Conservation (phyloP, 75 land plant genomes). For the Pinus tabuliformis region DNA sequence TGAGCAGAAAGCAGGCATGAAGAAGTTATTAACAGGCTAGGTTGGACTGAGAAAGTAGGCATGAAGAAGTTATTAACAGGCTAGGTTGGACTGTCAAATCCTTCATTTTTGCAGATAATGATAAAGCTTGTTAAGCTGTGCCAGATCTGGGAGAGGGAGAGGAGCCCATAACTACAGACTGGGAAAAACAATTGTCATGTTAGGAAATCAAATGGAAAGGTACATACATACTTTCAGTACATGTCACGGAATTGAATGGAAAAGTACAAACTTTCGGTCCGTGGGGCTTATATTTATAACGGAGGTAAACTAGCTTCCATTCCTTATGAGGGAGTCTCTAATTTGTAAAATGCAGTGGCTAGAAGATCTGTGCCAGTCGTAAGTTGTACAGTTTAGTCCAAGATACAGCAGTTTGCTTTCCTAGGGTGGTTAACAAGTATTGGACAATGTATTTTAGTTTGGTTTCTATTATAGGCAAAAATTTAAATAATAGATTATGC, state of each 20-base stretch:
- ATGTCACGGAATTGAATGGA: constrained; percentile 2
- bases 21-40: constrained; percentile 24
- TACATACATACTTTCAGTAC: background rate
- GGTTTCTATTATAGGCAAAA: background rate
- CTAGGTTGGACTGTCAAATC: no score
- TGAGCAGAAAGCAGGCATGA: constrained; percentile 67
- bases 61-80: constrained; percentile 41
- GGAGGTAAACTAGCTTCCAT: background rate
- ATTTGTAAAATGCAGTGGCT: constrained; percentile 3
- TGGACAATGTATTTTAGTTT: background rate
- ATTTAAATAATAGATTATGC: background rate
- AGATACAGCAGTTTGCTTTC: constrained; percentile 3
- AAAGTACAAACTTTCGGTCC: background rate
- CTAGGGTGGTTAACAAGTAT: background rate
- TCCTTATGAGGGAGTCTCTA: background rate
- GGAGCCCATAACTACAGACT: background rate
- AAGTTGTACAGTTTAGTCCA: constrained; percentile 1
- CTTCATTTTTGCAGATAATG: no score
- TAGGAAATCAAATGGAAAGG: constrained; percentile 4
- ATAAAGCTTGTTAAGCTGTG: background rate
- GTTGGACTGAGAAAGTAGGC: constrained; percentile 33
- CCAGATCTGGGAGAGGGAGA: background rate
- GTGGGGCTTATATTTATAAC: background rate
- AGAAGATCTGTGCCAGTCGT: background rate
- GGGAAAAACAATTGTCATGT: background rate